These are phyloP conservation scores for Colletotrichum acutatum DNA, from an alignment of 2,329 filamentous ascomycete species.

Conservation along the genomic window DNA sequence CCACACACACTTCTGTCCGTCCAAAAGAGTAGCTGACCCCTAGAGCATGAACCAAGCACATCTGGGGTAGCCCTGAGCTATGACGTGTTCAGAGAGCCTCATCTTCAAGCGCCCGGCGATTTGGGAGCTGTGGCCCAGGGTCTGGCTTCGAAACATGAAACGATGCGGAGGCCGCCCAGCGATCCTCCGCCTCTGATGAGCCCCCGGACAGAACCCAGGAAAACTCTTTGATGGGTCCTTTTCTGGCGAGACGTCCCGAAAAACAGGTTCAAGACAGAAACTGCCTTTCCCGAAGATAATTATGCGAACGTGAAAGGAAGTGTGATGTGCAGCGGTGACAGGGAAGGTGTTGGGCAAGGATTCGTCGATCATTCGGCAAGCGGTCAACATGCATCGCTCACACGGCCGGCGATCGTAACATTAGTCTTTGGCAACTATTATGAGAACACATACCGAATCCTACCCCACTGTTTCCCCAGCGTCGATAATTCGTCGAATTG, in stretches of 20 bases:
- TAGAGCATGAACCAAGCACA: conserved; percentile 19
- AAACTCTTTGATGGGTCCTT: not conserved
- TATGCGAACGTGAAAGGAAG: conserved; percentile 4
- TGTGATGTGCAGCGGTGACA: not conserved
- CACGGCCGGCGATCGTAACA: not conserved
- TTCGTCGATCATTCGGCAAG: not conserved
- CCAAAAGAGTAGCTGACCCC: not conserved
- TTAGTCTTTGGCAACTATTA: not conserved
- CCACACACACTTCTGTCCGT: not conserved
- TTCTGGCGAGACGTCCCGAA: not conserved
- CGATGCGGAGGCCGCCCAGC: conserved; percentile 30
- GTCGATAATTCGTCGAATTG: not conserved
- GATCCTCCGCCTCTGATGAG: conserved; percentile 8
- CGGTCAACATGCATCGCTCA: not conserved
- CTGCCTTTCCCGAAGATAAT: conserved; percentile 1
- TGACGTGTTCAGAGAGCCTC: conserved; percentile 22
- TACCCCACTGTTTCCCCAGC: not conserved
- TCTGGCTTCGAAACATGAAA: conserved; percentile 29
- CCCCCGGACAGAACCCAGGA: not conserved
- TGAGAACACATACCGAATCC: not conserved
- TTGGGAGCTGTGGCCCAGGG: conserved; percentile 10
- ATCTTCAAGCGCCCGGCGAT: conserved; percentile 13
- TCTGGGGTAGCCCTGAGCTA: conserved; percentile 29
- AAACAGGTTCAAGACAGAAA: not conserved
- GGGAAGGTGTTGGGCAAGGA: not conserved